Percentiles rank a stretch among this genome's conserved stretches.
Evolutionary conservation across 805 yeast species (phyloP).

Genomic region (Candida argentea): DNA sequence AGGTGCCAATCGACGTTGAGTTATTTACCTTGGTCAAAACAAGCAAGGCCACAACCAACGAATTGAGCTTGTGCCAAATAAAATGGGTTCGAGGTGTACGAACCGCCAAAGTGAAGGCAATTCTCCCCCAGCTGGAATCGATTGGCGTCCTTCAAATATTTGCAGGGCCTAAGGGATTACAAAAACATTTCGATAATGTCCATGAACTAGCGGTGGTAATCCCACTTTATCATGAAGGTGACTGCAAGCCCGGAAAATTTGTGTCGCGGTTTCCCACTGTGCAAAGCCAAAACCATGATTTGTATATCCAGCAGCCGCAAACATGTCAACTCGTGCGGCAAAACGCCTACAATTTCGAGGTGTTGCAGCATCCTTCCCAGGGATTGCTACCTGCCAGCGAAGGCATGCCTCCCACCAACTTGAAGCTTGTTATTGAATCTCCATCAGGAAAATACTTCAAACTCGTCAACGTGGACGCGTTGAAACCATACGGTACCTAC

Average conservation of each 20-base stretch:
- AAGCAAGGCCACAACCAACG: slow-evolving; percentile 36
- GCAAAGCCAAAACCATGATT: slow-evolving; percentile 56
- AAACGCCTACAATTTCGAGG: slow-evolving; percentile 54
- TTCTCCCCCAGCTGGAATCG: slow-evolving; percentile 57
- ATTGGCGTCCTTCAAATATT: slow-evolving; percentile 70
- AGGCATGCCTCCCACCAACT: slow-evolving; percentile 28
- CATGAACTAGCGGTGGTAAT: slow-evolving; percentile 67
- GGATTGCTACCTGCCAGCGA: slow-evolving; percentile 33
- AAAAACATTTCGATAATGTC: slow-evolving; percentile 43
- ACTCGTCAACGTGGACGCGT: slow-evolving; percentile 39
- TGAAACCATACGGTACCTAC: slow-evolving; percentile 45
- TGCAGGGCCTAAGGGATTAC: slow-evolving; percentile 55
- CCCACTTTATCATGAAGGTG: slow-evolving; percentile 67
- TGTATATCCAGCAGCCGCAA: slow-evolving; percentile 83
- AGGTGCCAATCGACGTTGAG: slow-evolving; percentile 64
- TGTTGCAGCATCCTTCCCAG: slow-evolving; percentile 52
- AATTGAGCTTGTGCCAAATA: slow-evolving; percentile 65
- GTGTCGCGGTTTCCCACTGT: slow-evolving; percentile 67
- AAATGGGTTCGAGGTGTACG: slow-evolving; percentile 57
- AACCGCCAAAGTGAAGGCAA: slow-evolving; percentile 69
- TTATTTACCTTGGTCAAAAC: slow-evolving; percentile 49
- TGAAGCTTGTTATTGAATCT: slow-evolving; percentile 62
- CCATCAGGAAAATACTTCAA: slow-evolving; percentile 76
- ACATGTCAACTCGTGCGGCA: slow-evolving; percentile 46
- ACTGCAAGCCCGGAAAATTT: slow-evolving; percentile 51